These are phyloP conservation scores for Coelastrella sp. DNA, from an alignment of 139 green algal genomes.

Conservation along the genomic window DNA sequence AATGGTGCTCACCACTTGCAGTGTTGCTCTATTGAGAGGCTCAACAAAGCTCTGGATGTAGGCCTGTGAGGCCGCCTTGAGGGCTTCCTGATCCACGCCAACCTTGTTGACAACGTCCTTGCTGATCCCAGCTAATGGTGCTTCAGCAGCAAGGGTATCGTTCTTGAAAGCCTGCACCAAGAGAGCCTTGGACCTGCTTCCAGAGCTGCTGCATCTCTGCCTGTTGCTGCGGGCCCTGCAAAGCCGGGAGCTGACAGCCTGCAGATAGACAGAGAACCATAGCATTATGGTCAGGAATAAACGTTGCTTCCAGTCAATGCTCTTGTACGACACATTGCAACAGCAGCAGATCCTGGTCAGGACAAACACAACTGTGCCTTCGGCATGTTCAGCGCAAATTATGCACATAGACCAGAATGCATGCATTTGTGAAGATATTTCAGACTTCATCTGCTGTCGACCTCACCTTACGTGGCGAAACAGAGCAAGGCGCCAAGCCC, in stretches of 20 bases:
- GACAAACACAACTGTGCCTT: too few species aligned
- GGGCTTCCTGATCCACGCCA: not conserved
- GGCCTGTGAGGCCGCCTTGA: not conserved
- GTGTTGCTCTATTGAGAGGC: not conserved
- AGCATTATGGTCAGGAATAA: not conserved
- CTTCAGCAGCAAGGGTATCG: not conserved
- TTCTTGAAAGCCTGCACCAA: not conserved
- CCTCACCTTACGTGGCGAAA: not conserved
- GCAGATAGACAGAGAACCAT: not conserved
- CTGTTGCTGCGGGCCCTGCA: not conserved
- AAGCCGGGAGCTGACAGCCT: not conserved
- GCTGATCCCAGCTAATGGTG: not conserved
- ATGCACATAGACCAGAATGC: too few species aligned
- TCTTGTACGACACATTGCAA: too few species aligned
- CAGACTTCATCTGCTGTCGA: too few species aligned
- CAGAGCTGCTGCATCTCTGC: not conserved
- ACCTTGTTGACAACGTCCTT: not conserved
- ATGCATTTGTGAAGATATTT: too few species aligned
- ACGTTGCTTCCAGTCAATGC: too few species aligned
- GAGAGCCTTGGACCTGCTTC: not conserved
- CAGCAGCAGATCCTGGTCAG: too few species aligned
- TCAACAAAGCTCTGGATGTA: constrained; percentile 13
- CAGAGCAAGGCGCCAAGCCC: not conserved
- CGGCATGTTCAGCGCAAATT: too few species aligned
- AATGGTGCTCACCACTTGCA: constrained; percentile 12